Evolutionary conservation across 2,329 filamentous ascomycete species (phyloP).

Genomic region (Calonectria hawksworthii): DNA sequence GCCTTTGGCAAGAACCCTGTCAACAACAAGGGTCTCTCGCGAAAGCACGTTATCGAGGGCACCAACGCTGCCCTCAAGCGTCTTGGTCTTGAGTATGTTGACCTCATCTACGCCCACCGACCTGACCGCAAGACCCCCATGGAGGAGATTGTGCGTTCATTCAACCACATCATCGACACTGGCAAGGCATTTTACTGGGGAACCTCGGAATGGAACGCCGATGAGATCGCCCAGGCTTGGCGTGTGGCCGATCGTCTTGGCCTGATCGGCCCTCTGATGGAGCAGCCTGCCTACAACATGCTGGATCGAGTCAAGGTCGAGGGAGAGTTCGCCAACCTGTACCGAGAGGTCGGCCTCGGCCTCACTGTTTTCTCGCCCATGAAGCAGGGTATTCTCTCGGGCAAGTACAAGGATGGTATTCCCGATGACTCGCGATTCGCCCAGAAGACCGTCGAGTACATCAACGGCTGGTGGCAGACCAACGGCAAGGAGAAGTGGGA

Average conservation of each 20-base stretch:
- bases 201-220: constrained; percentile 76
- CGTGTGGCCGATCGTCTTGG: constrained; percentile 71
- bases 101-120: constrained; percentile 78
- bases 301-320: constrained; percentile 74
- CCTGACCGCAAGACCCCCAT: constrained; percentile 78
- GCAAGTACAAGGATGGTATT: constrained; percentile 77
- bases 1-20: constrained; percentile 72
- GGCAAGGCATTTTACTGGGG: constrained; percentile 81
- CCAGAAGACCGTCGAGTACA: constrained; percentile 68
- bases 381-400: constrained; percentile 70
- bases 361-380: constrained; percentile 75
- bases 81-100: constrained; percentile 72
- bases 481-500: constrained; percentile 68
- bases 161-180: constrained; percentile 77
- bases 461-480: constrained; percentile 66
- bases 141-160: constrained; percentile 78
- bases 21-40: constrained; percentile 77
- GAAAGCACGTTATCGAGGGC: constrained; percentile 80
- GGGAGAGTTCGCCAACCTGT: constrained; percentile 72
- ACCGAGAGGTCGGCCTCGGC: constrained; percentile 71
- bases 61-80: constrained; percentile 71
- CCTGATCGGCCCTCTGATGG: constrained; percentile 74
- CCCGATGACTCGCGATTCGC: constrained; percentile 71
- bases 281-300: constrained; percentile 78
- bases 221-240: constrained; percentile 75